Base-by-base conservation (phyloP, 2,329 filamentous ascomycete genomes). In the Oidium heveae region DNA sequence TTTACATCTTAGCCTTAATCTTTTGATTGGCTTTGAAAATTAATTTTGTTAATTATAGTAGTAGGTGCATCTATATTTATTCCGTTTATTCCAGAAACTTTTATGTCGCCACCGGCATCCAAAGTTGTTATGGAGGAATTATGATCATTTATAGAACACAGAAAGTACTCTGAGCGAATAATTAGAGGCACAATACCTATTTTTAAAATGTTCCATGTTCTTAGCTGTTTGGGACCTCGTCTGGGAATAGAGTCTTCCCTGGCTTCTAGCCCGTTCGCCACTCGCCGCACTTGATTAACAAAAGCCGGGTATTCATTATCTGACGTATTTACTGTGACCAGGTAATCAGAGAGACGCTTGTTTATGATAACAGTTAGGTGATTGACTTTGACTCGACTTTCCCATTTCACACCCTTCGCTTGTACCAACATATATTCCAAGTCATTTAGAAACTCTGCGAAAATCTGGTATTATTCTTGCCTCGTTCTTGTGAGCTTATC, bases 321-420 rank as follows among this genome's bases (percentile, higher is more conserved):
- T 7, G 24, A 34, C 4, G 32, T 8, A 24, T 8, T 47, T 8
- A 22, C 44, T 24, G 44, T 16, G 16, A 43, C 10, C 10, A 43
- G 39, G 16, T 43, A 20, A 2, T 60, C 60, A 2, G 44, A 55
- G 4, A 52, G 49, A 15, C 49, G 28, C 8, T 52, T 37, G 20
- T 52, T 52, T 36, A 52, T 15, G 20, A 13, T 24, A 9, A 36
- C n/a, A 37, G 15, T 52, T 12, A 36, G 12, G 3, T 52, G 49
- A 18, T 52, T 52, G 16, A 34, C 18, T 34, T 50, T 52, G 12
- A 52, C 2, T 12, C 49, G 24, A 18, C 32, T 32, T 18, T 36
- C 49, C 24, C 24, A 52, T 34, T 52, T 36, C 10, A 52, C 12
- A 13, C 15, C 49, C 22, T 52, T 34, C 7, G 49, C n/a, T n/a